These are phyloP conservation scores for Chenopodium berlandieri DNA, from an alignment of 148 eudicot genomes.

Conservation along the genomic window DNA sequence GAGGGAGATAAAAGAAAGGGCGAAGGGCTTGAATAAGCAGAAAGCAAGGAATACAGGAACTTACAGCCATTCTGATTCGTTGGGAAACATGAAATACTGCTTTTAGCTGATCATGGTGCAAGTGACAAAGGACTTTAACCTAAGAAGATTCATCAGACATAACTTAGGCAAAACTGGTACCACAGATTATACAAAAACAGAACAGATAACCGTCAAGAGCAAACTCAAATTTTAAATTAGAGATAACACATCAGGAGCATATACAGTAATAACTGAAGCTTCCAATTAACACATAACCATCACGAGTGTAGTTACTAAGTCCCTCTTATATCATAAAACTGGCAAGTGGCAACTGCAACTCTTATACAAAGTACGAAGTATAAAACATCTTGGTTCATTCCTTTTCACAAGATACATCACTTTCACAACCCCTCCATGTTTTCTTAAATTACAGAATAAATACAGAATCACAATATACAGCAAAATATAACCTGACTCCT, in stretches of 20 bases:
- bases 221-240: not conserved
- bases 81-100: conserved; percentile 90
- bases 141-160: conserved; percentile 27
- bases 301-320: not conserved
- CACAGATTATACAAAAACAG: not conserved
- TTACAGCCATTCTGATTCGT: conserved; percentile 81
- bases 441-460: not conserved
- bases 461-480: not conserved
- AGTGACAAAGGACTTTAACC: conserved; percentile 87
- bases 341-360: not conserved
- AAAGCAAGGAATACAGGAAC: conserved; percentile 25
- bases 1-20: not conserved
- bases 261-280: not conserved
- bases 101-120: conserved; percentile 93
- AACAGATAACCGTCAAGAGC: not conserved
- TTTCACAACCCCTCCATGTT: not conserved
- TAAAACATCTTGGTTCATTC: not conserved
- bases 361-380: not conserved
- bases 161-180: not conserved
- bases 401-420: not conserved
- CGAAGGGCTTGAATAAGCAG: not conserved
- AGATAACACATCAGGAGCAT: not conserved
- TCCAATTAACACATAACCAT: not conserved
- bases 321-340: not conserved
- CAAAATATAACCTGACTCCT: not conserved